Base-by-base conservation (phyloP, 78 protist species). In the Fonticula alba region DNA sequence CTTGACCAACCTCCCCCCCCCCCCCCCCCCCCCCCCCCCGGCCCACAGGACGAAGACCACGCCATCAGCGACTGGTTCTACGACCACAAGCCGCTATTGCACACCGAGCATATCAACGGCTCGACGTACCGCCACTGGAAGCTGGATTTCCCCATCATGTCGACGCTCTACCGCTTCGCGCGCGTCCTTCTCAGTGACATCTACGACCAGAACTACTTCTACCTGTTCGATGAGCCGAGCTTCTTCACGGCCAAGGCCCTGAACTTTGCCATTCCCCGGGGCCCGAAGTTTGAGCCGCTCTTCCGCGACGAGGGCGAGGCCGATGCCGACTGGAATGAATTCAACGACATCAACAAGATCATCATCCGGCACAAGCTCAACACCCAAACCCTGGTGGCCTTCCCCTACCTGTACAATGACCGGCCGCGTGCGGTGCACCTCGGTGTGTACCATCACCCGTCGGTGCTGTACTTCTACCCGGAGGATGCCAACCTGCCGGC, bases 281-380 rank as follows among this genome's bases (percentile, higher is more conserved):
- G 99, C 0, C 99, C 99, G 5, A 91, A 89, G 72, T 97, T 94
- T 75, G 99, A 97, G 69, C 99, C 99, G 36, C 74, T 95, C 31
- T 86, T 62, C 81, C 72, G 90, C 19, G 99, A 96, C 68, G 49
- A 65, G 15, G 86, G 86, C 13, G 79, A 37, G 33, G 84, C 56
- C 38, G 88, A 91, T 55, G 95, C 90, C 69, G 97, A 91, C 63
- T 91, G 97, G 97, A 93, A 92, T 64, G 99, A 97, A 74, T 97
- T 97, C 82, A 93, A 93, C 60, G 99, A 95, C 74, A 79, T 95
- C 76, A 76, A 86, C 78, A 95, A 95, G 80, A 74, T 95, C 62
- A 89, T 97, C 73, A 72, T 93, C 55, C 89, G 99, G 15, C 86
- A 82, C 52, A 83, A 55, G 38, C 87, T 95, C 56, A 81, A 98